A percentile compares a stretch with the other conserved stretches of the same genome.
Conservation (phyloP, 2,329 filamentous ascomycete genomes). For the Rhinocladiella mackenziei region DNA sequence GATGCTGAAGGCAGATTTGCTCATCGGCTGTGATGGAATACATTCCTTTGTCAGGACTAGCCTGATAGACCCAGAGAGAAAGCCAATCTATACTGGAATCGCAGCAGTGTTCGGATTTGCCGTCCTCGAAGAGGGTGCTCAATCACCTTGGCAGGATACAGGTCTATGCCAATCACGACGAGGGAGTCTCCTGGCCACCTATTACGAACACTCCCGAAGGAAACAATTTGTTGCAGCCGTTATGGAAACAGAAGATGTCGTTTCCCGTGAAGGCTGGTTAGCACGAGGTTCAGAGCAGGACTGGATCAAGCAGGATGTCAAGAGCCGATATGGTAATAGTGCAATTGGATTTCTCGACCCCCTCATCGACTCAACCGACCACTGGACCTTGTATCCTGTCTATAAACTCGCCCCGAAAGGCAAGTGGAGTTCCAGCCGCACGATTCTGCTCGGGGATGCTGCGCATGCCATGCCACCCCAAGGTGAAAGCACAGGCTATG, state of each 20-base stretch:
- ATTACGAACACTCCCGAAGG: slow-evolving; percentile 11
- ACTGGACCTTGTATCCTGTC: slow-evolving; percentile 43
- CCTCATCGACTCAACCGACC: slow-evolving; percentile 39
- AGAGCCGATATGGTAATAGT: slow-evolving; percentile 40
- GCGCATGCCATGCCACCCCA: slow-evolving; percentile 38
- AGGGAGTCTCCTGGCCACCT: slow-evolving; percentile 16
- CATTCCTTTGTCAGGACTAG: slow-evolving; percentile 24
- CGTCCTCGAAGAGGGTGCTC: background rate
- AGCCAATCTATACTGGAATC: slow-evolving; percentile 22
- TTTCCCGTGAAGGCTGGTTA: slow-evolving; percentile 18
- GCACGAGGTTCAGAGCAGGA: slow-evolving; percentile 40
- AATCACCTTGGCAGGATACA: slow-evolving; percentile 17
- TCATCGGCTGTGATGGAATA: slow-evolving; percentile 31
- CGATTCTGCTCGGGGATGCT: slow-evolving; percentile 45
- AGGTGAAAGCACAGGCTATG: slow-evolving; percentile 19
- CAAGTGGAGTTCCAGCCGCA: slow-evolving; percentile 43
- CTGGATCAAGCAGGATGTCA: slow-evolving; percentile 40
- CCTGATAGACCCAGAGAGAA: slow-evolving; percentile 15
- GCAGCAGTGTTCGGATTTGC: slow-evolving; percentile 13
- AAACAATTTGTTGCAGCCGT: slow-evolving; percentile 18
- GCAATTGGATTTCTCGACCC: slow-evolving; percentile 37
- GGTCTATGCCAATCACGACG: slow-evolving; percentile 17
- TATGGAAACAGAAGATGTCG: slow-evolving; percentile 18
- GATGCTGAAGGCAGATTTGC: slow-evolving; percentile 21
- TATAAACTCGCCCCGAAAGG: slow-evolving; percentile 44